These are phyloP conservation scores for Astrothelium macrocarpum DNA, from an alignment of 495 filamentous ascomycete genomes.

Conservation along the genomic window DNA sequence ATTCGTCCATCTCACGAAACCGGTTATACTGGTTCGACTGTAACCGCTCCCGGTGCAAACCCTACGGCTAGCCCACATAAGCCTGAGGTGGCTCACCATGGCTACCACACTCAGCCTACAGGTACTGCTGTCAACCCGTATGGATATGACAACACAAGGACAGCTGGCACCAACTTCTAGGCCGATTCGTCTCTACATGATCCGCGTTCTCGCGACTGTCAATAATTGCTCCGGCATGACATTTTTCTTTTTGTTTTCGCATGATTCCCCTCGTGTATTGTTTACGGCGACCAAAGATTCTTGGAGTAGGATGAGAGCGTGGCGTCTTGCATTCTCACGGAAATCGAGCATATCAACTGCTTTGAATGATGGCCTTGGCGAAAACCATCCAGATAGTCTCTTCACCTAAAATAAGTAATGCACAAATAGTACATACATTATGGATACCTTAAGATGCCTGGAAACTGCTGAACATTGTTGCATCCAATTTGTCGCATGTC, in stretches of 20 bases:
- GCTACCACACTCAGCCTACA: slow-evolving; percentile 21
- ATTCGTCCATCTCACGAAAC: slow-evolving; percentile 29
- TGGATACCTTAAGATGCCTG: no score
- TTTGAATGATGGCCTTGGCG: not conserved
- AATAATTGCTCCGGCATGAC: not conserved
- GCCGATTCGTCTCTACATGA: not conserved
- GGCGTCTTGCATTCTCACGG: not conserved
- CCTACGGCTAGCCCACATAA: slow-evolving; percentile 9
- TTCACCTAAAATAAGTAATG: not conserved
- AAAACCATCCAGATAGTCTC: not conserved
- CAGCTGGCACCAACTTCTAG: slow-evolving; percentile 13
- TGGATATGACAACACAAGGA: slow-evolving; percentile 19
- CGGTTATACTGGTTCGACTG: slow-evolving; percentile 30
- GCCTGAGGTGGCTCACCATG: slow-evolving; percentile 12
- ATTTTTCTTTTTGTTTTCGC: not conserved
- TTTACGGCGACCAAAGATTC: not conserved
- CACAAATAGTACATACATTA: not conserved
- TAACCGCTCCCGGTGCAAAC: slow-evolving; percentile 12
- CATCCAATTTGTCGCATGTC: no score
- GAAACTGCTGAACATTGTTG: no score
- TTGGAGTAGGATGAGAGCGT: not conserved
- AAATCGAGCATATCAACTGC: not conserved
- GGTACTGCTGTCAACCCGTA: slow-evolving; percentile 24
- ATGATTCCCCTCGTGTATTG: not conserved
- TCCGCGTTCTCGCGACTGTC: not conserved